These are phyloP conservation scores for Xylariaceae sp. DNA, from an alignment of 2,329 filamentous ascomycete genomes.

Conservation along the genomic window DNA sequence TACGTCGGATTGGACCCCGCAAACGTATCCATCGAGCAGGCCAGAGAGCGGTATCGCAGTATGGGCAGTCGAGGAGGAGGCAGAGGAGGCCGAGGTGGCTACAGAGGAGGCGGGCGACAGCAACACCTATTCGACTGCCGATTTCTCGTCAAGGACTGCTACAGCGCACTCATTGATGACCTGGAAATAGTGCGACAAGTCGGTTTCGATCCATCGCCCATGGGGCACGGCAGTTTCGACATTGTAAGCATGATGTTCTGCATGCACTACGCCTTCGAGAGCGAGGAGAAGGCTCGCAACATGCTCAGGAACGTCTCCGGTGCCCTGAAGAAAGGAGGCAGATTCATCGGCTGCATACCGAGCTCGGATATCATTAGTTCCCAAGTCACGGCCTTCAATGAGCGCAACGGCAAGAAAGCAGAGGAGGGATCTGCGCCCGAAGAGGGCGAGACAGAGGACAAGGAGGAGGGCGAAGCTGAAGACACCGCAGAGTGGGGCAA, in stretches of 20 bases:
- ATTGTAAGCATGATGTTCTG: conserved; percentile 99
- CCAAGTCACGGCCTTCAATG: conserved; percentile 74
- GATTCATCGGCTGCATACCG: conserved; percentile 94
- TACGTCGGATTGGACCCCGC: conserved; percentile 95
- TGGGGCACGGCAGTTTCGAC: conserved; percentile 81
- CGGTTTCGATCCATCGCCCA: conserved; percentile 74
- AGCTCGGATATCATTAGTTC: conserved; percentile 87
- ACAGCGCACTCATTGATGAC: conserved; percentile 76
- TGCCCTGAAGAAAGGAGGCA: conserved; percentile 85
- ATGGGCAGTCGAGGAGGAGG: conserved; percentile 62
- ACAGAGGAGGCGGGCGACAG: conserved; percentile 40
- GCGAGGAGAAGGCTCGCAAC: conserved; percentile 78
- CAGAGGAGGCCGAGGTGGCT: conserved; percentile 43
- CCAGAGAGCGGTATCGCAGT: conserved; percentile 73
- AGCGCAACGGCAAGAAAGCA: conserved; percentile 37
- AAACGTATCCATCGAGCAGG: conserved; percentile 87
- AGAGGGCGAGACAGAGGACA: conserved; percentile 28
- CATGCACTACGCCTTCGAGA: conserved; percentile 98
- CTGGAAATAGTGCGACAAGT: conserved; percentile 79
- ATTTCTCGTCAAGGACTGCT: conserved; percentile 91
- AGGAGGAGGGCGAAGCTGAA: conserved; percentile 58
- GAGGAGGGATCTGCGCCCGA: conserved; percentile 21
- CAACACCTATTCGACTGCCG: conserved; percentile 73
- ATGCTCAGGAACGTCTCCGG: conserved; percentile 95
- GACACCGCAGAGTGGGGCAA: conserved; percentile 84